phyloP scores from a whole-genome alignment of 2,329 filamentous ascomycete genomes.

The Apiospora marii region DNA sequence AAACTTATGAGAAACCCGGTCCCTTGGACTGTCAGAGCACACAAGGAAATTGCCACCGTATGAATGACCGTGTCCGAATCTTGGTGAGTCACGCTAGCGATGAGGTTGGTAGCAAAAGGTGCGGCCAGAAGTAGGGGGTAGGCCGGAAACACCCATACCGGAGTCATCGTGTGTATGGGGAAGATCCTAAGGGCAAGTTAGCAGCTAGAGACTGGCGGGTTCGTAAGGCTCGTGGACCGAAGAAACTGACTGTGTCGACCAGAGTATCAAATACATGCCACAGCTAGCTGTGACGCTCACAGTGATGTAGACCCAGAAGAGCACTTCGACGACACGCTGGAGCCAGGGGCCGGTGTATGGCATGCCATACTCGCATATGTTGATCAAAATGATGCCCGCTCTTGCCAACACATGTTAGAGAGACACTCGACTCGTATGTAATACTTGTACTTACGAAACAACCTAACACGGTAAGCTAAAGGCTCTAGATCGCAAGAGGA shows the following conservation, averaged over 20 bases:
- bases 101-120: constrained; percentile 71
- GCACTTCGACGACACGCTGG: constrained; percentile 62
- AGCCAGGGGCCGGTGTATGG: constrained; percentile 70
- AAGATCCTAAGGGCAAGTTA: constrained; percentile 50
- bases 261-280: constrained; percentile 78
- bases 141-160: constrained; percentile 86
- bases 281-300: constrained; percentile 73
- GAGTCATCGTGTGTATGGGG: constrained; percentile 84
- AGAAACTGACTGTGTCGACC: constrained; percentile 61
- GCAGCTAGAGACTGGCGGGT: constrained; percentile 30
- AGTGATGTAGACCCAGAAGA: constrained; percentile 79
- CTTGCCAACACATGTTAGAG: constrained; percentile 48
- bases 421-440: constrained; percentile 24
- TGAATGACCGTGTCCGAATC: constrained; percentile 45
- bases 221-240: constrained; percentile 31
- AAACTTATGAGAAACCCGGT: constrained; percentile 66
- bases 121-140: constrained; percentile 82
- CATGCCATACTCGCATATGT: constrained; percentile 78
- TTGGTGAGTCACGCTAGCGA: constrained; percentile 48
- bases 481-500: not conserved
- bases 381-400: constrained; percentile 79
- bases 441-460: constrained; percentile 31
- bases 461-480: constrained; percentile 24
- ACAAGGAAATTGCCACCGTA: constrained; percentile 55
- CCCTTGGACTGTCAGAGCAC: constrained; percentile 60